phyloP scores from a whole-genome alignment of 2,329 filamentous ascomycete genomes.

The Colletotrichum lini region DNA sequence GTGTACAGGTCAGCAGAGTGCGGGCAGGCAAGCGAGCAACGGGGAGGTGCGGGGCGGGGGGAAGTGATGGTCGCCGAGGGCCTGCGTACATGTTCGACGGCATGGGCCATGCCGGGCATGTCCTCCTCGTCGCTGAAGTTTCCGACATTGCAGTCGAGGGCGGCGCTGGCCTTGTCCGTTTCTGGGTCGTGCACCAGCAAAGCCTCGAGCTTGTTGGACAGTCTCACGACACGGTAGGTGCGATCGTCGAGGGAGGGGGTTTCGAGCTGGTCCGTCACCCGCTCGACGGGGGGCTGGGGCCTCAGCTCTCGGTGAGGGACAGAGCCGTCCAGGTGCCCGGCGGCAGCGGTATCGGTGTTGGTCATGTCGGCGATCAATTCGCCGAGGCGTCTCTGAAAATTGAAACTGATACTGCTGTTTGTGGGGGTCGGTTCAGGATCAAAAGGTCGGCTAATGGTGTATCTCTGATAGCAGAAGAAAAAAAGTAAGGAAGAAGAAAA shows the following conservation, averaged over 20 bases:
- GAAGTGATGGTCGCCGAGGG: neutral
- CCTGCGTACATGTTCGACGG: conserved; percentile 83
- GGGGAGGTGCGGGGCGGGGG: too few species aligned
- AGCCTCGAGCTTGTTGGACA: conserved; percentile 90
- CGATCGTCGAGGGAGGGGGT: conserved; percentile 89
- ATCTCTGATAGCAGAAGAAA: neutral
- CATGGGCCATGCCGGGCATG: conserved; percentile 96
- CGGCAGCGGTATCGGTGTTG: conserved; percentile 43
- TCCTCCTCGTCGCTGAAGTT: conserved; percentile 93
- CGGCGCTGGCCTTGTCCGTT: conserved; percentile 96
- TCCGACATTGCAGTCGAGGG: conserved; percentile 95
- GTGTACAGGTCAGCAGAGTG: conserved; percentile 32
- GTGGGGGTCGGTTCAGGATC: conserved; percentile 2
- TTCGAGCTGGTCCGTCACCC: conserved; percentile 80
- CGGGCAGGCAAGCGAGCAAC: conserved; percentile 13
- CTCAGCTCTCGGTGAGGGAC: conserved; percentile 49
- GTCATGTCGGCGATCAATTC: conserved; percentile 41
- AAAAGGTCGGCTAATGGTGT: conserved; percentile 1
- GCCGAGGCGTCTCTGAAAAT: conserved; percentile 16
- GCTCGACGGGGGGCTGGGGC: conserved; percentile 51
- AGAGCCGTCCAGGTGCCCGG: conserved; percentile 41
- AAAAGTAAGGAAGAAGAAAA: neutral
- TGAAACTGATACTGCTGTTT: neutral
- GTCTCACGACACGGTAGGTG: conserved; percentile 86
- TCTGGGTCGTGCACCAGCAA: conserved; percentile 93